Evolutionary conservation across 257 asterid genomes (phyloP).

Genomic region (Oldenlandia corymbosa): DNA sequence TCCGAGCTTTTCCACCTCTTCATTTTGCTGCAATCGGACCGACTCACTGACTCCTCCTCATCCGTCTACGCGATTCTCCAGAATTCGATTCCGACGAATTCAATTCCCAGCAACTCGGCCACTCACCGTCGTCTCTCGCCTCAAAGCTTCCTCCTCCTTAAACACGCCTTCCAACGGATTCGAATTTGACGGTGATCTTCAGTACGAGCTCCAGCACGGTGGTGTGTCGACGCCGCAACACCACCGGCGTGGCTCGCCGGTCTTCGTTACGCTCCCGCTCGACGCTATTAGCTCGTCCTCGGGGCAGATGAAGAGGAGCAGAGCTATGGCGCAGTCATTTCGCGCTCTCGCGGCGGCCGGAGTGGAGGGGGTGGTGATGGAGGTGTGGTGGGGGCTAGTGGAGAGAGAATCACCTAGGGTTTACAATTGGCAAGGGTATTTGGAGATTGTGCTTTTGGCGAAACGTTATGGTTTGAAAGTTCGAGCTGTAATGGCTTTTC

Average conservation of each 20-base stretch:
- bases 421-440: slow-evolving; percentile 65
- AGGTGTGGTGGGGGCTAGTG: slow-evolving; percentile 93
- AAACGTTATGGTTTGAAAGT: slow-evolving; percentile 55
- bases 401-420: slow-evolving; percentile 55
- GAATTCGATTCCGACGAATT: slow-evolving; percentile 18
- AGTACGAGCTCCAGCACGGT: slow-evolving; percentile 52
- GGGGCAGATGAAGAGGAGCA: slow-evolving; percentile 54
- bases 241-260: slow-evolving; percentile 48
- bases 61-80: slow-evolving; percentile 25
- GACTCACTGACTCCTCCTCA: slow-evolving; percentile 23
- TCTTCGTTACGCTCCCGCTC: slow-evolving; percentile 59
- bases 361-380: slow-evolving; percentile 89
- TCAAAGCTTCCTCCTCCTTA: slow-evolving; percentile 31
- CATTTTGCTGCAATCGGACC: slow-evolving; percentile 29
- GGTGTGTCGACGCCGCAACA: slow-evolving; percentile 22
- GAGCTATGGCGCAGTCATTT: slow-evolving; percentile 54
- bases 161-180: slow-evolving; percentile 24
- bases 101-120: slow-evolving; percentile 15
- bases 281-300: slow-evolving; percentile 41
- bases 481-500: slow-evolving; percentile 78
- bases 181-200: slow-evolving; percentile 42
- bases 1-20: slow-evolving; percentile 39
- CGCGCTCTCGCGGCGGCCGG: slow-evolving; percentile 67
- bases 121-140: slow-evolving; percentile 27
- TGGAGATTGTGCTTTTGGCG: slow-evolving; percentile 65